Evolutionary conservation across 495 filamentous ascomycete species (phyloP).

Genomic region (Penicillium cinerascens): DNA sequence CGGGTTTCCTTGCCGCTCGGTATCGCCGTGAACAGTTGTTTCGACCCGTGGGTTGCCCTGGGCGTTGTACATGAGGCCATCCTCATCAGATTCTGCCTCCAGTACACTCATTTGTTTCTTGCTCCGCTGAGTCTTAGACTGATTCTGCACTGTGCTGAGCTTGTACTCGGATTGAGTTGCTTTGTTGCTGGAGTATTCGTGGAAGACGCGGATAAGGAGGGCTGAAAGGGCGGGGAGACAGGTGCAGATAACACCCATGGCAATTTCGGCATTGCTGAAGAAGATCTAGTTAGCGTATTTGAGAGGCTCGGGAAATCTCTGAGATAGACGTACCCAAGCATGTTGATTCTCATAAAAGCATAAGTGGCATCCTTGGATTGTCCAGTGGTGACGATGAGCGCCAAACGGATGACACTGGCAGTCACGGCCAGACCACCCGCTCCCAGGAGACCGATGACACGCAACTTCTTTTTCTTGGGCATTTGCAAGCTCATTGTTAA

Average conservation of each 20-base stretch:
- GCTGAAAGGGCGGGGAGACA: constrained; percentile 37
- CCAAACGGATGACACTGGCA: constrained; percentile 35
- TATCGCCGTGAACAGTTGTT: constrained; percentile 17
- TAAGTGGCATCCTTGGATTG: constrained; percentile 30
- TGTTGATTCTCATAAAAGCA: constrained; percentile 35
- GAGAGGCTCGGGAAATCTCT: no score
- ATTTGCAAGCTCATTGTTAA: constrained; percentile 34
- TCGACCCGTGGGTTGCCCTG: constrained; percentile 24
- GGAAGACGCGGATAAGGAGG: constrained; percentile 15
- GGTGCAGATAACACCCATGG: constrained; percentile 39
- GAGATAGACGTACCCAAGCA: constrained; percentile 29
- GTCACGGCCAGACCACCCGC: constrained; percentile 38
- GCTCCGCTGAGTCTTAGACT: constrained; percentile 6
- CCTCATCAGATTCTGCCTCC: constrained; percentile 19
- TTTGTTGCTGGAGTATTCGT: constrained; percentile 24
- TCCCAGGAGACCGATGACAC: constrained; percentile 33
- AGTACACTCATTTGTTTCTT: constrained; percentile 13
- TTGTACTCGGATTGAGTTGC: constrained; percentile 16
- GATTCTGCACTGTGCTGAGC: constrained; percentile 16
- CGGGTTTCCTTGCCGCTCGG: background rate
- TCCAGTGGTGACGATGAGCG: constrained; percentile 31
- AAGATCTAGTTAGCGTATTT: background rate
- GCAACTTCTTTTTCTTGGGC: constrained; percentile 28
- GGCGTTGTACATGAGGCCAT: constrained; percentile 24
- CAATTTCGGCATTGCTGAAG: constrained; percentile 35